These are phyloP conservation scores for Lactuca sativa DNA, from an alignment of 129 eudicot genomes.

Conservation along the genomic window DNA sequence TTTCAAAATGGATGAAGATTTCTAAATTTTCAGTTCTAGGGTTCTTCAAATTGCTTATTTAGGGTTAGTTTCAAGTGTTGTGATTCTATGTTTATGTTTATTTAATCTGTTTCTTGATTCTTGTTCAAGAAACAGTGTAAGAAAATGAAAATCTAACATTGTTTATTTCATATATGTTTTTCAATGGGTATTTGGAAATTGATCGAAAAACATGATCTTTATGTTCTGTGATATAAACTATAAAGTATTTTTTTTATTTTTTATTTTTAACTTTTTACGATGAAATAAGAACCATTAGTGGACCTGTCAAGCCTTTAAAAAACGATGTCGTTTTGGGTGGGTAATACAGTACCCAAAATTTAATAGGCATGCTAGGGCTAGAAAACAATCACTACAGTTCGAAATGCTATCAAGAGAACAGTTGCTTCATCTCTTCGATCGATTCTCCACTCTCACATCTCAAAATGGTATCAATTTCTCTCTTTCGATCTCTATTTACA, in stretches of 20 bases:
- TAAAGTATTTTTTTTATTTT: not conserved
- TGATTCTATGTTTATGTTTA: not conserved
- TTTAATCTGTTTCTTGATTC: not conserved
- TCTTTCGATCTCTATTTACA: not conserved
- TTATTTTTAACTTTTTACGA: not conserved
- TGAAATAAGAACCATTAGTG: slow-evolving; percentile 20
- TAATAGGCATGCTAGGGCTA: slow-evolving; percentile 16
- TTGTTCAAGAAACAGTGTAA: too few relatives aligned
- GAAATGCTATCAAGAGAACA: slow-evolving; percentile 74
- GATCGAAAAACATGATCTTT: not conserved
- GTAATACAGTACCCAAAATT: not conserved
- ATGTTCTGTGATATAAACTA: not conserved
- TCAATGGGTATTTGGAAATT: not conserved
- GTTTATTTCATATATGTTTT: not conserved
- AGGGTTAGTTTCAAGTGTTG: slow-evolving; percentile 13
- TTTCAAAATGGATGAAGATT: slow-evolving; percentile 38
- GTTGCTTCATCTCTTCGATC: slow-evolving; percentile 68
- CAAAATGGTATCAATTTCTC: slow-evolving; percentile 49
- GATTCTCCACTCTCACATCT: slow-evolving; percentile 60
- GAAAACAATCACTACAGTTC: not conserved
- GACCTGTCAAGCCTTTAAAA: not conserved
- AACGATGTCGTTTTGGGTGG: slow-evolving; percentile 31
- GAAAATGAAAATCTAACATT: not conserved
- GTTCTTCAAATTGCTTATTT: not conserved
- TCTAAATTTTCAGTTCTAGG: slow-evolving; percentile 10